Evolutionary conservation across 768 basidiomycete genomes (phyloP).

Genomic region (Mycena epipterygia): DNA sequence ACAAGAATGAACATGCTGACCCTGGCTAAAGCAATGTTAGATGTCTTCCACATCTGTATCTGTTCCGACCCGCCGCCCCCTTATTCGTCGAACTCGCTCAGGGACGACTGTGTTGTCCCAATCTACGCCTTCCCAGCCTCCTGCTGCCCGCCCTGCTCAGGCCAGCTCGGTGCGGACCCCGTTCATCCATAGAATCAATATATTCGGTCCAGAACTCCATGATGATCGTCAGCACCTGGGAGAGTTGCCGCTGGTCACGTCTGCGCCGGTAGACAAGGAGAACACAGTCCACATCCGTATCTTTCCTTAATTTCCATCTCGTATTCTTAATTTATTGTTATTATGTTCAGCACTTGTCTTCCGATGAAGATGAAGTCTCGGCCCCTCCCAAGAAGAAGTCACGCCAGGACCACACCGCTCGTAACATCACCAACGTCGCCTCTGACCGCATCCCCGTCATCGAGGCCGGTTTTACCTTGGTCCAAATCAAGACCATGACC

Average conservation of each 20-base stretch:
- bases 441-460: not conserved
- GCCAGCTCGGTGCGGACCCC: not conserved
- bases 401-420: not conserved
- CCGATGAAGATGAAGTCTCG: not conserved
- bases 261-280: not conserved
- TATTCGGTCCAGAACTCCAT: slow-evolving; percentile 8
- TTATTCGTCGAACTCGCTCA: no score
- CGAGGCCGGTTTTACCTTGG: not conserved
- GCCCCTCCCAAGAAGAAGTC: slow-evolving; percentile 12
- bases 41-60: no score
- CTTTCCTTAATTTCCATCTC: not conserved
- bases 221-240: slow-evolving; percentile 12
- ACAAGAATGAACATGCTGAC: no score
- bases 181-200: not conserved
- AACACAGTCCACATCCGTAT: not conserved
- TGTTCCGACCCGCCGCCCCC: no score
- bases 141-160: no score
- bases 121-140: no score
- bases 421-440: slow-evolving; percentile 12
- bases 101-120: no score
- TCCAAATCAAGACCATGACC: not conserved
- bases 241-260: not conserved
- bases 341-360: not conserved
- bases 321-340: not conserved
- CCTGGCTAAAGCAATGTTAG: no score